These are phyloP conservation scores for Nemania bipapillata DNA, from an alignment of 2,329 filamentous ascomycete genomes.

Conservation along the genomic window DNA sequence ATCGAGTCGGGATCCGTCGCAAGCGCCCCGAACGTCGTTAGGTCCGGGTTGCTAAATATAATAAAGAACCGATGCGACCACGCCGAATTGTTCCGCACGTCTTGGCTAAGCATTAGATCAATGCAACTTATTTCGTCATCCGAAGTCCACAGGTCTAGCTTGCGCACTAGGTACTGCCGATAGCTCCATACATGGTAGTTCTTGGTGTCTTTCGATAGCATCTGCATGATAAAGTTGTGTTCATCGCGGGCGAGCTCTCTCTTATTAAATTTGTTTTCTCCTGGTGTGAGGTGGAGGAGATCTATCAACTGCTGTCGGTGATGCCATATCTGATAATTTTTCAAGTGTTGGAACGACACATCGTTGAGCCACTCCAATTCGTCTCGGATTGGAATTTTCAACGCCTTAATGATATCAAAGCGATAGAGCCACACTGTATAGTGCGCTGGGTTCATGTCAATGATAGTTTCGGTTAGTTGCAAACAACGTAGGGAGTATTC, in stretches of 20 bases:
- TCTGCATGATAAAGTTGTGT: slow-evolving; percentile 77
- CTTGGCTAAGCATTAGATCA: slow-evolving; percentile 76
- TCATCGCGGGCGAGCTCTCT: slow-evolving; percentile 73
- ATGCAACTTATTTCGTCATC: slow-evolving; percentile 75
- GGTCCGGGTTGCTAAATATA: slow-evolving; percentile 74
- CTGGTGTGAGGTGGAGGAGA: slow-evolving; percentile 66
- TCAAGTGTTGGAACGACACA: slow-evolving; percentile 83
- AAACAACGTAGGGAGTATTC: slow-evolving; percentile 84
- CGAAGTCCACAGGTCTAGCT: slow-evolving; percentile 67
- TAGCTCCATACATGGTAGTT: slow-evolving; percentile 99
- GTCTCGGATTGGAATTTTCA: slow-evolving; percentile 71
- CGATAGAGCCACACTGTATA: slow-evolving; percentile 99
- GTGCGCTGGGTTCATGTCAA: slow-evolving; percentile 92
- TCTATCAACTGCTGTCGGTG: slow-evolving; percentile 74
- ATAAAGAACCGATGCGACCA: slow-evolving; percentile 98
- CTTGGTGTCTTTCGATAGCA: slow-evolving; percentile 88
- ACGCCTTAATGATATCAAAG: slow-evolving; percentile 76
- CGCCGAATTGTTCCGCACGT: slow-evolving; percentile 94
- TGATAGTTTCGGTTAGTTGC: slow-evolving; percentile 86
- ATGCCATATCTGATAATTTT: slow-evolving; percentile 99
- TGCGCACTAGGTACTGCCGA: slow-evolving; percentile 75
- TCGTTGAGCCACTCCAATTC: slow-evolving; percentile 89
- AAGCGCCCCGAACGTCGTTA: slow-evolving; percentile 59
- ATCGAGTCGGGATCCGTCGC: slow-evolving; percentile 65
- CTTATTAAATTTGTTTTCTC: slow-evolving; percentile 45